phyloP scores from a whole-genome alignment of 2,329 filamentous ascomycete genomes.

The Fusarium abutilonis region DNA sequence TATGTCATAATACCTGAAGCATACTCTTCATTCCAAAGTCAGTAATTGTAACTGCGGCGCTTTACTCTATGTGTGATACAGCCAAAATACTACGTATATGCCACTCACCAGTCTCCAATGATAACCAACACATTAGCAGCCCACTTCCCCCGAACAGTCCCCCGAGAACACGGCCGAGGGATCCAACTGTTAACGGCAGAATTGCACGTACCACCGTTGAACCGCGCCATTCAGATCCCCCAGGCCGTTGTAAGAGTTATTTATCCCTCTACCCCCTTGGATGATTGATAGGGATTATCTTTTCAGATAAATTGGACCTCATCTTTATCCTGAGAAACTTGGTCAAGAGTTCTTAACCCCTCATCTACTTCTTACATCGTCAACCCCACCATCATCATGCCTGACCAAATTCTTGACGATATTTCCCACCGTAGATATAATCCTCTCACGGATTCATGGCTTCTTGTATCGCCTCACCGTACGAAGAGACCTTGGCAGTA shows the following conservation, averaged over 20 bases:
- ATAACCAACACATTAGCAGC: conserved; percentile 15
- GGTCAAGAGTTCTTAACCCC: neutral
- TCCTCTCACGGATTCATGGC: conserved; percentile 86
- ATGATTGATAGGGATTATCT: neutral
- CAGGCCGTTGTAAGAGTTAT: conserved; percentile 21
- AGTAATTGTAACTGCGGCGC: too few relatives aligned
- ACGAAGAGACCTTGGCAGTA: conserved; percentile 99
- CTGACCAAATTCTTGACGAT: conserved; percentile 84
- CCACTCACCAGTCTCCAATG: neutral
- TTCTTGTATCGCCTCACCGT: conserved; percentile 93
- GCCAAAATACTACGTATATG: neutral
- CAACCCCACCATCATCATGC: conserved; percentile 61
- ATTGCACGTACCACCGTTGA: conserved; percentile 27
- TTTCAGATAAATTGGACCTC: conserved; percentile 17
- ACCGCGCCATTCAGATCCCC: conserved; percentile 39
- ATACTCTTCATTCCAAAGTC: neutral
- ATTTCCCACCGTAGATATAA: conserved; percentile 97
- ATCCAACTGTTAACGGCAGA: conserved; percentile 21
- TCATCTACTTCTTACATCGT: conserved; percentile 13
- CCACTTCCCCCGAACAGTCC: conserved; percentile 28
- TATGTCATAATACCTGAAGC: neutral
- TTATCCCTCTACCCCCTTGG: conserved; percentile 8
- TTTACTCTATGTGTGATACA: neutral
- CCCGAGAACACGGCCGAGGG: conserved; percentile 43
- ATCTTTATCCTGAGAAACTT: neutral